A percentile compares a stretch with the other conserved stretches of the same genome.
Conservation (phyloP, 140 eudicot species). For the Anethum foeniculum region DNA sequence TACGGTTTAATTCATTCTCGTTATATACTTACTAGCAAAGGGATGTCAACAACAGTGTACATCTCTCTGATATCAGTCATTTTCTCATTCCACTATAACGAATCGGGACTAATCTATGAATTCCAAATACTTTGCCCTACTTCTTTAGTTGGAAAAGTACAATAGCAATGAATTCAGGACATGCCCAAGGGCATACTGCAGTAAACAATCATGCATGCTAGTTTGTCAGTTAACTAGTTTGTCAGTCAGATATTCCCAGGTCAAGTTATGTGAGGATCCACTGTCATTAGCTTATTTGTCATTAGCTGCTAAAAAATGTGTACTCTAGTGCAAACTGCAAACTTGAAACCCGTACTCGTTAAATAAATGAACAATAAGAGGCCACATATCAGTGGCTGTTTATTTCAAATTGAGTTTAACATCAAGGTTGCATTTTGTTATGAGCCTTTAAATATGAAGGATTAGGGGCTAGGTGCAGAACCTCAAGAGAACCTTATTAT, state of each 20-base stretch:
- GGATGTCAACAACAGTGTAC: slow-evolving; percentile 31
- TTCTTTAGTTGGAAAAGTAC: slow-evolving; percentile 28
- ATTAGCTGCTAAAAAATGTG: no score
- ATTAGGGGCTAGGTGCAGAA: no score
- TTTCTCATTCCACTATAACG: not conserved
- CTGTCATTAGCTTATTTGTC: no score
- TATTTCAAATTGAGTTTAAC: no score
- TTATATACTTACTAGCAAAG: slow-evolving; percentile 33
- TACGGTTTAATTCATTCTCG: slow-evolving; percentile 35
- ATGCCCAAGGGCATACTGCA: slow-evolving; percentile 34
- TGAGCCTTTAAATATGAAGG: no score
- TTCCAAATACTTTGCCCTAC: not conserved
- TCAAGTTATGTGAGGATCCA: slow-evolving; percentile 31
- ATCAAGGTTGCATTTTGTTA: no score
- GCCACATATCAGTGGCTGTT: no score
- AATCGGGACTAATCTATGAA: not conserved
- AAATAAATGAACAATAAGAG: no score
- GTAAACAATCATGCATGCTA: slow-evolving; percentile 32
- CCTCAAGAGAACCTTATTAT: no score
- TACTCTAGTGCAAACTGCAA: no score
- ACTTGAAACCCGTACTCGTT: no score
- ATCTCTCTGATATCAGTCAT: not conserved
- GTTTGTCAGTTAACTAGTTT: no score
- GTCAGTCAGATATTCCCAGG: slow-evolving; percentile 32
- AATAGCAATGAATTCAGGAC: slow-evolving; percentile 33